Evolutionary conservation across 2,329 filamentous ascomycete species (phyloP).

Genomic region (Aspergillus flavus): DNA sequence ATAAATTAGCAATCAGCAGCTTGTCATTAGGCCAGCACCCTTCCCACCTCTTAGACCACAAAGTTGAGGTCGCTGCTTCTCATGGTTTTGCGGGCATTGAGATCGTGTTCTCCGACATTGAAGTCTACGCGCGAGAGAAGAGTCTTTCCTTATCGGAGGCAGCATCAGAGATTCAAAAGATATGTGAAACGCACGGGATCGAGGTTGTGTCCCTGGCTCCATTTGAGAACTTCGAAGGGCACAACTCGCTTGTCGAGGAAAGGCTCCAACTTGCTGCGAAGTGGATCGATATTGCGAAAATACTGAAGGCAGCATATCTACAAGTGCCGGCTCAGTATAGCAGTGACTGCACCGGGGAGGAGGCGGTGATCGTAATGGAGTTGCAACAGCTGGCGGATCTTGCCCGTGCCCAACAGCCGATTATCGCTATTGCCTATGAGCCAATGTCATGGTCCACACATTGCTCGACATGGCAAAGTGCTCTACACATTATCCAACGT

Average conservation of each 20-base stretch:
- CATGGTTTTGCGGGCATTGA: conserved; percentile 35
- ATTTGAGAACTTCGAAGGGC: conserved; percentile 43
- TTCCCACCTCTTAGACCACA: conserved; percentile 33
- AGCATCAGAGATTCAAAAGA: conserved; percentile 20
- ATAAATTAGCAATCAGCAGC: conserved; percentile 34
- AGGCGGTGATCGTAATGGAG: conserved; percentile 31
- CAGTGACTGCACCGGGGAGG: conserved; percentile 27
- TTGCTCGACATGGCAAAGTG: conserved; percentile 37
- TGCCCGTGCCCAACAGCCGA: conserved; percentile 21
- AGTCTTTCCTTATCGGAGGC: conserved; percentile 21
- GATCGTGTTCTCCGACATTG: conserved; percentile 35
- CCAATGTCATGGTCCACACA: conserved; percentile 36
- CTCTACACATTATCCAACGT: conserved; percentile 27
- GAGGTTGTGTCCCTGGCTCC: conserved; percentile 34
- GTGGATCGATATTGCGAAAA: conserved; percentile 35
- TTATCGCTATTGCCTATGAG: conserved; percentile 40
- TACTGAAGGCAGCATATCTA: conserved; percentile 30
- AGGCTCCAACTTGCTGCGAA: conserved; percentile 31
- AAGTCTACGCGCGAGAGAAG: conserved; percentile 22
- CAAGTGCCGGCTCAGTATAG: conserved; percentile 37
- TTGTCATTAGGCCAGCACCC: conserved; percentile 34
- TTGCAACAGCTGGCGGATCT: conserved; percentile 36
- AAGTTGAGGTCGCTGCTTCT: conserved; percentile 30
- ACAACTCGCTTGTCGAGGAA: conserved; percentile 25
- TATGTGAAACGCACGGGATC: conserved; percentile 24